phyloP scores from a whole-genome alignment of 2,329 filamentous ascomycete genomes.

The Truncatella angustata region DNA sequence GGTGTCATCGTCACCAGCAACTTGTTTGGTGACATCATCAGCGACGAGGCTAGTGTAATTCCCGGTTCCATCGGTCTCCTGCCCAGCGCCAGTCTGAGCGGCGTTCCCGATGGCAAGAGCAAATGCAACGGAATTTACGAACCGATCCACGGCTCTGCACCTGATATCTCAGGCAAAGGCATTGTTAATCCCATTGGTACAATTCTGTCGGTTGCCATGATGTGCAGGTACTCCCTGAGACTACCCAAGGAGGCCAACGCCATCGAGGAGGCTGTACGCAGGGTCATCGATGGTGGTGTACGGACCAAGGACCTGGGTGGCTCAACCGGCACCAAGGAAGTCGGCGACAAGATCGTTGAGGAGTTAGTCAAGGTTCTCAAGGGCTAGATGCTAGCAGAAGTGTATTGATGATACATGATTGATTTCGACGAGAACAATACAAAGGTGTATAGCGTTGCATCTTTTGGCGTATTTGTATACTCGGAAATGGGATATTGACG shows the following conservation, averaged over 20 bases:
- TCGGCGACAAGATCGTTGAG: constrained; percentile 74
- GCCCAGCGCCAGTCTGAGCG: constrained; percentile 82
- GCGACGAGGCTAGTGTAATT: constrained; percentile 92
- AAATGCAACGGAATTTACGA: constrained; percentile 95
- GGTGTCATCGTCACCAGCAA: constrained; percentile 92
- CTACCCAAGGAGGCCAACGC: constrained; percentile 73
- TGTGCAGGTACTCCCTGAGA: constrained; percentile 89
- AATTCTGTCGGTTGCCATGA: constrained; percentile 90
- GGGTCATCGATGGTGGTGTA: constrained; percentile 74
- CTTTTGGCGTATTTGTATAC: too few species aligned
- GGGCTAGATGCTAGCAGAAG: constrained; percentile 17
- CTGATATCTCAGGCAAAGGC: constrained; percentile 88
- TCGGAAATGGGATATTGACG: too few species aligned
- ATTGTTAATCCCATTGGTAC: constrained; percentile 92
- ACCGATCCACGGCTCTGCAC: constrained; percentile 92
- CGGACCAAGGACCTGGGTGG: constrained; percentile 86
- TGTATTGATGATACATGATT: background rate
- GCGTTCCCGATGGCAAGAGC: constrained; percentile 80
- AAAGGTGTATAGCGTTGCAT: too few species aligned
- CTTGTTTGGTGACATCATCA: constrained; percentile 93
- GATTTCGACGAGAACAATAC: background rate
- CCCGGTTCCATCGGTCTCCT: constrained; percentile 85
- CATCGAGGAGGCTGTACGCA: constrained; percentile 78
- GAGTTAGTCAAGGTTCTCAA: constrained; percentile 71
- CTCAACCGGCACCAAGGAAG: constrained; percentile 67